A percentile compares a stretch with the other conserved stretches of the same genome.
These are phyloP conservation scores for Amborella trichopoda DNA, from an alignment of 164 flowering plant species.

Conservation along the genomic window DNA sequence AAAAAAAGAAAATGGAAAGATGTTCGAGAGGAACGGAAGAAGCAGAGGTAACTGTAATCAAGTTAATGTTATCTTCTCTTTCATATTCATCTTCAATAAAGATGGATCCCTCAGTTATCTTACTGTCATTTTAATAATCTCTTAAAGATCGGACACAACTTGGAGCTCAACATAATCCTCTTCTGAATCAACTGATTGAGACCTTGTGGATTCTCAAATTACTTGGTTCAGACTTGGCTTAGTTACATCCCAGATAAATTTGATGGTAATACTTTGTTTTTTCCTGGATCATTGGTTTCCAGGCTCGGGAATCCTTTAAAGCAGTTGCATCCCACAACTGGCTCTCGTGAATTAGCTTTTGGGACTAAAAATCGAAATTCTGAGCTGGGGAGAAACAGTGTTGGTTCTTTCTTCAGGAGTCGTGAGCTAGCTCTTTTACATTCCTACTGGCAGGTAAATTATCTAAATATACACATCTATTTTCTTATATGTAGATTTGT, in stretches of 20 bases:
- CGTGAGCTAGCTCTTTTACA: constrained; percentile 51
- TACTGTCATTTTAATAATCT: too few relatives aligned
- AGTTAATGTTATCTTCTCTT: too few relatives aligned
- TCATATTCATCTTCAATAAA: too few relatives aligned
- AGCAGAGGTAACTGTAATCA: constrained; percentile 76
- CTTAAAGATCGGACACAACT: too few relatives aligned
- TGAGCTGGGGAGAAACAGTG: constrained; percentile 37
- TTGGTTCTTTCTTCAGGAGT: constrained; percentile 64
- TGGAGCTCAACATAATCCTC: too few relatives aligned
- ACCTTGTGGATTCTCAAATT: not conserved
- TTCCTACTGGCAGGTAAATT: constrained; percentile 81
- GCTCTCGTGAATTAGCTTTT: constrained; percentile 14
- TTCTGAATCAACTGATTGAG: too few relatives aligned
- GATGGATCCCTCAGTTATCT: too few relatives aligned
- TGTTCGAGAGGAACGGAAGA: constrained; percentile 59
- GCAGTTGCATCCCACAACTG: constrained; percentile 18
- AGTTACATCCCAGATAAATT: too few relatives aligned
- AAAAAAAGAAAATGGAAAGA: constrained; percentile 92
- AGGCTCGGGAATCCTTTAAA: constrained; percentile 38
- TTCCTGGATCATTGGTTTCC: constrained; percentile 11
- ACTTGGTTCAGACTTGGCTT: too few relatives aligned
- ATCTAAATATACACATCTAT: too few relatives aligned
- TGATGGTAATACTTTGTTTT: not conserved
- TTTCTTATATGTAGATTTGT: too few relatives aligned
- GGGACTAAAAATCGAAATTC: constrained; percentile 17